Evolutionary conservation across 23 red algal genomes (phyloP), one percentile per base, ranked within the genome.

Genomic region (Gracilaria domingensis): DNA sequence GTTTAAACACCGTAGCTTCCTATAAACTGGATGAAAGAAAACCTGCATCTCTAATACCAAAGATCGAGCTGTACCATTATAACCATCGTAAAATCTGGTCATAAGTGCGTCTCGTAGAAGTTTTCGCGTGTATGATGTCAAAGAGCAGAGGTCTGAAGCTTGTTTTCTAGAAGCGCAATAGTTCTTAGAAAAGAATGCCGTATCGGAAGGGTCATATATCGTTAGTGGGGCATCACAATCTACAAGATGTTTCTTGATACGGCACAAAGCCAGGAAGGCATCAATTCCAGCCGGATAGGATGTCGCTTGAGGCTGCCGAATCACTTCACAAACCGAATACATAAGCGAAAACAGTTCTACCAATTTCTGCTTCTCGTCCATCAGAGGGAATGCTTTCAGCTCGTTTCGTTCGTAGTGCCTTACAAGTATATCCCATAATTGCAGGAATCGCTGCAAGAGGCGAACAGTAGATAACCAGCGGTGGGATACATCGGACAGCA

Each of bases 41-140:
- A 86, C 82, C 24, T 86, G 82, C 60, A 86, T 51, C 45, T 86
- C 39, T 21, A 86, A 35, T 37, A 86, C 30, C 0, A 33, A 12
- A 49, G 82, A 86, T 2, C 82, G 59, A 4, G 21, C 24, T 11
- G 82, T 71, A 29, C 82, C 82, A 74, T 86, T 74, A 26, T 86
- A 53, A 17, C 82, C 40, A 12, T 73, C 25, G 35, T 55, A 86
- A 86, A 86, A 86, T 0, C 82, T 4, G 56, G 55, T 73, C 64
- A 55, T 58, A 3, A 86, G 23, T 26, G 82, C 37, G 14, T 71
- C 33, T 26, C 2, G 3, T 6, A 73, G 45, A 36, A 86, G 34
- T 30, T 29, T 54, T 54, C 82, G 59, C 12, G 82, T 47, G 20
- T 74, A 42, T 54, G 0, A 13, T 8, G 79, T 65, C 56, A 83